phyloP scores from a whole-genome alignment of 257 asterid species.

The Plantago ovata region DNA sequence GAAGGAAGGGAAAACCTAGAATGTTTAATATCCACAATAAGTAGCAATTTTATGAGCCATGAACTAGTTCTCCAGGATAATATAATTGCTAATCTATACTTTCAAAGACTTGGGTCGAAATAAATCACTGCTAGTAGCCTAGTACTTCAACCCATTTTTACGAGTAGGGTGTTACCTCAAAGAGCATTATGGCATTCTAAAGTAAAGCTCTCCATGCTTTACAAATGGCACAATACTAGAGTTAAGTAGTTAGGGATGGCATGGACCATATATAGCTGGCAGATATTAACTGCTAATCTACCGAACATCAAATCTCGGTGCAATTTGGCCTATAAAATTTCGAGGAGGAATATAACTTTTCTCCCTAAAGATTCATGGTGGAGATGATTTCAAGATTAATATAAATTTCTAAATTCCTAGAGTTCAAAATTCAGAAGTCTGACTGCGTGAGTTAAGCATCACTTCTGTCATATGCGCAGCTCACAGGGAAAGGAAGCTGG shows the following conservation, averaged over 20 bases:
- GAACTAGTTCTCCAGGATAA: background rate
- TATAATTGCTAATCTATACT: slow-evolving; percentile 5
- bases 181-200: background rate
- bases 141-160: background rate
- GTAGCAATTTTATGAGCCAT: background rate
- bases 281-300: too few species aligned
- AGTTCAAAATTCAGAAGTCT: slow-evolving; percentile 1
- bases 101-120: background rate
- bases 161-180: background rate
- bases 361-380: too few species aligned
- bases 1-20: background rate
- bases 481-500: slow-evolving; percentile 5
- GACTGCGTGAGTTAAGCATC: slow-evolving; percentile 3
- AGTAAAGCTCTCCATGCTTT: slow-evolving; percentile 4
- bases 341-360: too few species aligned
- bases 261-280: too few species aligned
- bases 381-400: too few species aligned
- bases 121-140: background rate
- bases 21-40: background rate
- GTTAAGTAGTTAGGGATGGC: too few species aligned
- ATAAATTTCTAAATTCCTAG: background rate
- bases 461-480: background rate
- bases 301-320: too few species aligned
- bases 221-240: slow-evolving; percentile 1
- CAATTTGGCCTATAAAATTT: too few species aligned